A percentile compares a stretch with the other conserved stretches of the same genome.
Conservation (phyloP, 352 stramenopile species). For the Phytophthora podocarpi region DNA sequence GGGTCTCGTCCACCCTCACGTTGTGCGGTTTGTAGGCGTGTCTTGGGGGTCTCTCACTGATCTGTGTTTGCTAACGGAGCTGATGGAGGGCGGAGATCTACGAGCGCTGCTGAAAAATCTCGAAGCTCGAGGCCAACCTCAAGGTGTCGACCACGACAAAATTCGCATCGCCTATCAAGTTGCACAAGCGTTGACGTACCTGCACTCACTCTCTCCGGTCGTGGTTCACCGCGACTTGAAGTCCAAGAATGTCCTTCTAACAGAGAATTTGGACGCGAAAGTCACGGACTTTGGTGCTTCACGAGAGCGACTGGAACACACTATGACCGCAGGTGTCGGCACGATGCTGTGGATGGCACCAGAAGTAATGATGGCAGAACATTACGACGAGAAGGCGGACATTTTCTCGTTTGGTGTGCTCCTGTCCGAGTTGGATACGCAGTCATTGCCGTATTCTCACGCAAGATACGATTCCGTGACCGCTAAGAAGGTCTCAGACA, state of each 20-base stretch:
- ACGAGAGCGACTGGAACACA: constrained; percentile 23
- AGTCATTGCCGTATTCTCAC: constrained; percentile 19
- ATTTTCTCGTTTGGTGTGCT: constrained; percentile 43
- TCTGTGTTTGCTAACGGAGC: constrained; percentile 41
- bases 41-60: constrained; percentile 41
- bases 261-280: constrained; percentile 32
- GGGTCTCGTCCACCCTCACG: constrained; percentile 44
- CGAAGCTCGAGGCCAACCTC: constrained; percentile 1
- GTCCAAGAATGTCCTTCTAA: constrained; percentile 49
- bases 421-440: constrained; percentile 33
- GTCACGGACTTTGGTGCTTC: constrained; percentile 48
- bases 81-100: constrained; percentile 45
- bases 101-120: constrained; percentile 24
- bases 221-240: constrained; percentile 46
- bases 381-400: constrained; percentile 43
- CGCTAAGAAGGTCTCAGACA: constrained; percentile 11
- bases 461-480: constrained; percentile 12
- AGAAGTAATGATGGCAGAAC: constrained; percentile 39
- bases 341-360: constrained; percentile 47
- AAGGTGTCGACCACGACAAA: constrained; percentile 35
- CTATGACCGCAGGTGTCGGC: constrained; percentile 37
- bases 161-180: constrained; percentile 34
- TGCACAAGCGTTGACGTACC: constrained; percentile 31
- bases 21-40: constrained; percentile 56
- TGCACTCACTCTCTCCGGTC: constrained; percentile 22